Conservation (phyloP, 2,329 filamentous ascomycete species). For the Fusarium pseudograminearum region DNA sequence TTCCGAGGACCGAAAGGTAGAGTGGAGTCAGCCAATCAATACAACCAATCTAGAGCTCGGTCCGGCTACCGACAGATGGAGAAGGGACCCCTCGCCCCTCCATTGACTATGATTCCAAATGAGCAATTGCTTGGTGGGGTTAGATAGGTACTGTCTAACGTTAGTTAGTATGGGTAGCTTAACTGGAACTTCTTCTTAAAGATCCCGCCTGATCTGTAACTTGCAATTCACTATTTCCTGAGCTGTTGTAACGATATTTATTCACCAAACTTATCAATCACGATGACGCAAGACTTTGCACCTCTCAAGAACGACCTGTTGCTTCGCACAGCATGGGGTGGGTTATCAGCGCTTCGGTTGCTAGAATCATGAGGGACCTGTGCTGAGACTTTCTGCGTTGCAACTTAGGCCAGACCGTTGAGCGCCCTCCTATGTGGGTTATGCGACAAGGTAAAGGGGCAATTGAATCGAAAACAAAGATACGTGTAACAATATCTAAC, state of each 20-base stretch:
- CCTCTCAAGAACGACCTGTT: constrained; percentile 94
- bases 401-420: constrained; percentile 81
- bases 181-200: constrained; percentile 29
- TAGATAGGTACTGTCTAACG: not conserved
- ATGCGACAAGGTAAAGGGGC: constrained; percentile 90
- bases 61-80: not conserved
- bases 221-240: constrained; percentile 14
- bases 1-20: constrained; percentile 24
- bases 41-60: constrained; percentile 13
- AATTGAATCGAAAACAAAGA: constrained; percentile 8
- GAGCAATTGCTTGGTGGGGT: constrained; percentile 29
- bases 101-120: constrained; percentile 24
- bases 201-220: constrained; percentile 18
- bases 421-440: constrained; percentile 96
- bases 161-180: constrained; percentile 22
- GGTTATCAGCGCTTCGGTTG: constrained; percentile 43
- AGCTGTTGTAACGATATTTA: constrained; percentile 6
- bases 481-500: constrained; percentile 5
- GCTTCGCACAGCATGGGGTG: constrained; percentile 89
- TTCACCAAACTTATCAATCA: constrained; percentile 43
- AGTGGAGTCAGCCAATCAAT: constrained; percentile 17
- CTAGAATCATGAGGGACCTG: constrained; percentile 26
- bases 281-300: constrained; percentile 79
- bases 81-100: constrained; percentile 37
- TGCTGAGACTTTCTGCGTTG: constrained; percentile 40